A percentile compares a stretch with the other conserved stretches of the same genome.
phyloP scores from a whole-genome alignment of 257 asterid species.

The Ehretia macrophylla region DNA sequence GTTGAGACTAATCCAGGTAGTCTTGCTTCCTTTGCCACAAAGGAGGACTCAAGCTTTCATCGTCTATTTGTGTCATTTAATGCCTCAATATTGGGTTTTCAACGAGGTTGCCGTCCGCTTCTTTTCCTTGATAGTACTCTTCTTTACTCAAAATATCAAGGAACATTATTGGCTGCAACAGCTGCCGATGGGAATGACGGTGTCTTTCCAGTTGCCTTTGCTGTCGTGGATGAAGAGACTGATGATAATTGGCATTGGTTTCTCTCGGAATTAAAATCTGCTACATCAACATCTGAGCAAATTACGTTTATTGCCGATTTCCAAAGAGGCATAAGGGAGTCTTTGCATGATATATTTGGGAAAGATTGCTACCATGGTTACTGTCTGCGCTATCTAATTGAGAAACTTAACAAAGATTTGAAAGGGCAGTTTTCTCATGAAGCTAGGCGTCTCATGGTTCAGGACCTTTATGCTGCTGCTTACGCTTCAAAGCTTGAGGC shows the following conservation, averaged over 20 bases:
- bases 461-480: slow-evolving; percentile 93
- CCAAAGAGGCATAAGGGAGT: slow-evolving; percentile 77
- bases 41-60: slow-evolving; percentile 91
- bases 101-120: slow-evolving; percentile 84
- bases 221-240: slow-evolving; percentile 93
- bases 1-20: slow-evolving; percentile 95
- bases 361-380: slow-evolving; percentile 81
- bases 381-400: slow-evolving; percentile 88
- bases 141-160: slow-evolving; percentile 93
- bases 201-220: slow-evolving; percentile 87
- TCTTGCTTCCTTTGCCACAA: slow-evolving; percentile 68
- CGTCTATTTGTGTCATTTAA: slow-evolving; percentile 79
- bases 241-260: slow-evolving; percentile 96
- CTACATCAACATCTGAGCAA: slow-evolving; percentile 62
- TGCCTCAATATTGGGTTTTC: slow-evolving; percentile 88
- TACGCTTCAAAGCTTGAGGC: slow-evolving; percentile 65
- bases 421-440: slow-evolving; percentile 95
- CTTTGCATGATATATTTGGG: slow-evolving; percentile 67
- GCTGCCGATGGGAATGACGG: slow-evolving; percentile 93
- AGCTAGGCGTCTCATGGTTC: slow-evolving; percentile 95
- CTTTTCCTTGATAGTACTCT: slow-evolving; percentile 87
- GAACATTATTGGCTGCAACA: slow-evolving; percentile 82
- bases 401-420: slow-evolving; percentile 84
- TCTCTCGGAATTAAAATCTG: slow-evolving; percentile 73
- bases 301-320: slow-evolving; percentile 88